phyloP scores from a whole-genome alignment of 805 yeast genomes.

The Starmerella powellii region DNA sequence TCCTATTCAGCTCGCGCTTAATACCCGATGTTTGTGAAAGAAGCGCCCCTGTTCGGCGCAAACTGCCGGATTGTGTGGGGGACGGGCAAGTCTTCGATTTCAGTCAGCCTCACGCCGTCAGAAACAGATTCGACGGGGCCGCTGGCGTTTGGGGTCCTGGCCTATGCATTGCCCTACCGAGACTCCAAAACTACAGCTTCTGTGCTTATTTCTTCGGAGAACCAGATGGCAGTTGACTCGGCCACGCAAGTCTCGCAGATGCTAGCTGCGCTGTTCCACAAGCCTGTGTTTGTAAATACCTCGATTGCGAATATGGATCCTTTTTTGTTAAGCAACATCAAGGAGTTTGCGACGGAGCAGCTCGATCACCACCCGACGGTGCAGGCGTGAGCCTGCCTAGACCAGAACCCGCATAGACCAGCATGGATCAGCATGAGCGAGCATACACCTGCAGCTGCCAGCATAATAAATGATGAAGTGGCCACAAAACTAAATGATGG shows the following conservation, averaged over 20 bases:
- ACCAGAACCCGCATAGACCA: too few relatives aligned
- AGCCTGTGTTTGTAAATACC: conserved; percentile 22
- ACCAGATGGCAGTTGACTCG: conserved; percentile 12
- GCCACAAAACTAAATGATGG: too few relatives aligned
- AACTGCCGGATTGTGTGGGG: conserved; percentile 13
- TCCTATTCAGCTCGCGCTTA: too few relatives aligned
- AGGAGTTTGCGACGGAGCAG: not conserved
- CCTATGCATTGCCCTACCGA: conserved; percentile 20
- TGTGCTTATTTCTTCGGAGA: conserved; percentile 11
- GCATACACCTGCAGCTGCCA: too few relatives aligned
- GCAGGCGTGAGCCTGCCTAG: too few relatives aligned
- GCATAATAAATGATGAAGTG: too few relatives aligned
- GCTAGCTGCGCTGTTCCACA: conserved; percentile 13
- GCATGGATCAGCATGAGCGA: too few relatives aligned
- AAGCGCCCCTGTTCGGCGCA: conserved; percentile 13
- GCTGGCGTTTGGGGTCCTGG: conserved; percentile 21
- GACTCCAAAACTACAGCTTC: conserved; percentile 6
- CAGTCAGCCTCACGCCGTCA: conserved; percentile 12
- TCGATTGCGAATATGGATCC: conserved; percentile 8
- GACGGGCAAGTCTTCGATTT: conserved; percentile 14
- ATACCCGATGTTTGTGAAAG: conserved; percentile 12
- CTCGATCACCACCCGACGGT: too few relatives aligned
- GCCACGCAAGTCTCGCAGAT: conserved; percentile 17
- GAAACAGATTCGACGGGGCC: not conserved
- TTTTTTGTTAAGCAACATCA: conserved; percentile 5